Percentiles rank a stretch among this genome's conserved stretches.
Evolutionary conservation across 1,284 basidiomycete species (phyloP).

Genomic region (Naganishia cerealis): DNA sequence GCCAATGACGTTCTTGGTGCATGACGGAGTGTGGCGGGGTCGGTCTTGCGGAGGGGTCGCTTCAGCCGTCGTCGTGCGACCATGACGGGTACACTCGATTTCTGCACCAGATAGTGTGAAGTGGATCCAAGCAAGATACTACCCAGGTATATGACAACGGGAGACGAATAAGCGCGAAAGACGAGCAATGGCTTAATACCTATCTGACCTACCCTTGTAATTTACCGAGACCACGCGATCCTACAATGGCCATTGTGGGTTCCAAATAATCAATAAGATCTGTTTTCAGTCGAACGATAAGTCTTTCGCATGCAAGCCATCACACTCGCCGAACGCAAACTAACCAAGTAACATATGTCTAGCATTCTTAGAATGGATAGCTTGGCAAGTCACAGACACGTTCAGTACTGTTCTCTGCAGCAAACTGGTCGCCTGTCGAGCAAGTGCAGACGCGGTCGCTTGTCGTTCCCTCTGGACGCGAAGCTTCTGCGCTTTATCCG

Average conservation of each 20-base stretch:
- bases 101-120: constrained; percentile 93
- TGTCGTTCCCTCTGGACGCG: constrained; percentile 90
- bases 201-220: constrained; percentile 73
- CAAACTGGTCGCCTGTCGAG: constrained; percentile 81
- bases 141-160: constrained; percentile 1
- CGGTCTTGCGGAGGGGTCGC: constrained; percentile 61
- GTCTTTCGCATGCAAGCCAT: not conserved
- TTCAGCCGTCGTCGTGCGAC: constrained; percentile 79
- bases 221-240: constrained; percentile 84
- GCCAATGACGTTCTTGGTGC: constrained; percentile 76
- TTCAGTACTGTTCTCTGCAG: constrained; percentile 86
- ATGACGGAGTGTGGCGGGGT: constrained; percentile 54
- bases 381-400: constrained; percentile 84
- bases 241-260: constrained; percentile 91
- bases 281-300: constrained; percentile 42
- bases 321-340: constrained; percentile 36
- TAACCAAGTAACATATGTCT: constrained; percentile 84
- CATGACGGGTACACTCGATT: constrained; percentile 88
- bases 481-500: constrained; percentile 72
- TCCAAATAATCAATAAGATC: constrained; percentile 88
- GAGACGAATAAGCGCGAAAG: not conserved
- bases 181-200: not conserved
- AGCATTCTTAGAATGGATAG: constrained; percentile 91
- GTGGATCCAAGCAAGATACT: constrained; percentile 95
- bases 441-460: constrained; percentile 79